Conservation (phyloP, 805 yeast species). For the Jamesozyma jinghongensis region DNA sequence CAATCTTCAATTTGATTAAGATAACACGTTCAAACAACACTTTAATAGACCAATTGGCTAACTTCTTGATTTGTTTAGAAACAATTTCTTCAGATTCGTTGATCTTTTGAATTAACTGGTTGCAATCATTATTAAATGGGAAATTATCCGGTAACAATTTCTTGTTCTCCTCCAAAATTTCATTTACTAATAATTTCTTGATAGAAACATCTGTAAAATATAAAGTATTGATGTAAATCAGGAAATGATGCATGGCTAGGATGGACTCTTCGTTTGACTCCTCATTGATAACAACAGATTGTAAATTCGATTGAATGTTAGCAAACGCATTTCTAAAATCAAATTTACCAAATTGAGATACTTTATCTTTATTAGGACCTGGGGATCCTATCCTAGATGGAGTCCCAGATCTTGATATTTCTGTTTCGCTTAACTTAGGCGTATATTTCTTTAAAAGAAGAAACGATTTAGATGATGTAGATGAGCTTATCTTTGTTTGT, state of each 20-base stretch:
- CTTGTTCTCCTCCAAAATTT: constrained; percentile 27
- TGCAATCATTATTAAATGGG: constrained; percentile 32
- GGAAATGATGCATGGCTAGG: constrained; percentile 45
- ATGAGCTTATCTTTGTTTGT: constrained; percentile 19
- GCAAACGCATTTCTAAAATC: constrained; percentile 31
- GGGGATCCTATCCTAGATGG: constrained; percentile 5
- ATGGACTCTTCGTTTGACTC: constrained; percentile 23
- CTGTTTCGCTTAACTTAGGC: constrained; percentile 9
- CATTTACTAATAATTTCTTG: constrained; percentile 36
- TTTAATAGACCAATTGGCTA: constrained; percentile 33
- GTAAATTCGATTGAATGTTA: constrained; percentile 30
- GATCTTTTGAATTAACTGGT: constrained; percentile 22
- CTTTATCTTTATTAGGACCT: constrained; percentile 11
- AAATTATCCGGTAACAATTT: constrained; percentile 30
- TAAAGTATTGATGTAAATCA: constrained; percentile 65
- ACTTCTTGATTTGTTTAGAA: constrained; percentile 22
- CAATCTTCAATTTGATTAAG: constrained; percentile 32
- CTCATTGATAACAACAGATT: constrained; percentile 27
- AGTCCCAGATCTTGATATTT: constrained; percentile 1
- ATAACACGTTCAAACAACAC: constrained; percentile 34
- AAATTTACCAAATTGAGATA: constrained; percentile 22
- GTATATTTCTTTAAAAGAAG: constrained; percentile 17
- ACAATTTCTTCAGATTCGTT: constrained; percentile 18
- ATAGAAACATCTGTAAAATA: constrained; percentile 54
- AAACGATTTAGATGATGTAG: constrained; percentile 6